phyloP scores from a whole-genome alignment of 2,329 filamentous ascomycete species.

The Neofusicoccum sp. region DNA sequence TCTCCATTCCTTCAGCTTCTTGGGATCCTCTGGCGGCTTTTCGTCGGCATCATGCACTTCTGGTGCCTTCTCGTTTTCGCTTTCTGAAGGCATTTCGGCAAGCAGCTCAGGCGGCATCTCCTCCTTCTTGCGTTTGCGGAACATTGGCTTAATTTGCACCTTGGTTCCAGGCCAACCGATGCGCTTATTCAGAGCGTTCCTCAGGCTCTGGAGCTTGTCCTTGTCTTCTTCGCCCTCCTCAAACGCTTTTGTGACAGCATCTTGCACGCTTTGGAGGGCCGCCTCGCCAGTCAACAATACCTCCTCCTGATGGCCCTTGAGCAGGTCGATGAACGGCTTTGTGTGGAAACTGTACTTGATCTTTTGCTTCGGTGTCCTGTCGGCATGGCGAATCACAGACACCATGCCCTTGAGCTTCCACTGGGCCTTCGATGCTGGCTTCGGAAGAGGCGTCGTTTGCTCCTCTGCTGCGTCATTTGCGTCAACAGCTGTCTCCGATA shows the following conservation, averaged over 20 bases:
- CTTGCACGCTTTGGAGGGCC: constrained; percentile 81
- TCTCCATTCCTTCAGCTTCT: constrained; percentile 27
- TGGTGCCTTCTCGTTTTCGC: constrained; percentile 24
- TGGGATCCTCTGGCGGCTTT: constrained; percentile 11
- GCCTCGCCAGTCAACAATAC: constrained; percentile 90
- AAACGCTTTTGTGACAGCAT: constrained; percentile 80
- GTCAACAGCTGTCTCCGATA: constrained; percentile 29
- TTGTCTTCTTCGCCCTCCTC: constrained; percentile 77
- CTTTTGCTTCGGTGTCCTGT: constrained; percentile 97
- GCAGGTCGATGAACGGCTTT: constrained; percentile 88
- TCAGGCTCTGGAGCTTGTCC: constrained; percentile 79
- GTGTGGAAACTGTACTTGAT: constrained; percentile 99
- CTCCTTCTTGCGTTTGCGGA: constrained; percentile 78
- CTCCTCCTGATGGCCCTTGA: constrained; percentile 95
- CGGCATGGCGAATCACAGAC: constrained; percentile 91
- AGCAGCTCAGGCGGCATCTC: constrained; percentile 41
- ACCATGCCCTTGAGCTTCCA: constrained; percentile 99
- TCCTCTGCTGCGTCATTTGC: constrained; percentile 33
- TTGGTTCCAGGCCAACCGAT: constrained; percentile 94
- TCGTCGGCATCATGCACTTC: neutral
- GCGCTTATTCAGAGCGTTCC: constrained; percentile 87
- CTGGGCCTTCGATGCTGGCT: constrained; percentile 73
- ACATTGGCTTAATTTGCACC: constrained; percentile 99
- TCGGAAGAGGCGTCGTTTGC: constrained; percentile 38
- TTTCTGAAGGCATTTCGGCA: constrained; percentile 24